phyloP scores from a whole-genome alignment of 2,329 filamentous ascomycete genomes.

The Pezicula neosporulosa region DNA sequence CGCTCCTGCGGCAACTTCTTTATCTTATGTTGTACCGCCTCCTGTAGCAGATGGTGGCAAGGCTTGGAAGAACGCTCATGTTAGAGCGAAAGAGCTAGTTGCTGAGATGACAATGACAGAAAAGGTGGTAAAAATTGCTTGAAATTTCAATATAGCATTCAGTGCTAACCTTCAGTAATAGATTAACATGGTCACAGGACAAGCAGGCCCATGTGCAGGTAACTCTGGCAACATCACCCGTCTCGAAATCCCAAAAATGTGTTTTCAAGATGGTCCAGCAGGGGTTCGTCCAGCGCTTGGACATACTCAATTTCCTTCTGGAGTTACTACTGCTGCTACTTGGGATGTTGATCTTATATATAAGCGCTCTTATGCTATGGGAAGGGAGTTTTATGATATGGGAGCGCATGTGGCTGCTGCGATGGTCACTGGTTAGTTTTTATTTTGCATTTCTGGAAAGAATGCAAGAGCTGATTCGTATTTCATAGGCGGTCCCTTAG shows the following conservation, averaged over 20 bases:
- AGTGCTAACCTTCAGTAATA: constrained; percentile 29
- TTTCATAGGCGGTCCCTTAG: background rate
- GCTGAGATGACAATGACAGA: background rate
- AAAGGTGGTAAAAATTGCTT: background rate
- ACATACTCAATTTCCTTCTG: constrained; percentile 72
- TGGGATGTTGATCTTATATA: constrained; percentile 75
- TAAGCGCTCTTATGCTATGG: constrained; percentile 50
- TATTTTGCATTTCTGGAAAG: too few relatives aligned
- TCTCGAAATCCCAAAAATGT: constrained; percentile 66
- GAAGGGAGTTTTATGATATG: background rate
- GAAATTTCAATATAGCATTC: background rate
- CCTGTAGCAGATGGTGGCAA: background rate
- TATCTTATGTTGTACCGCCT: background rate
- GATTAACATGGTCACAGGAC: constrained; percentile 72
- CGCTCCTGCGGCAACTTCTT: background rate
- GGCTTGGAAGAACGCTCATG: background rate
- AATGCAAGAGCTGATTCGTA: background rate
- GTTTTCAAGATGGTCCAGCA: constrained; percentile 74
- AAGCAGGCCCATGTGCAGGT: constrained; percentile 63
- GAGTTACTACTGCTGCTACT: constrained; percentile 71
- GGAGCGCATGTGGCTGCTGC: background rate
- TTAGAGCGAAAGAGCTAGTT: background rate
- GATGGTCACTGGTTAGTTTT: background rate
- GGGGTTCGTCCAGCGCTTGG: constrained; percentile 68
- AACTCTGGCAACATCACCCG: constrained; percentile 52